Evolutionary conservation across 208 protist species (phyloP).

Genomic region (Trypanosoma cruzi): DNA sequence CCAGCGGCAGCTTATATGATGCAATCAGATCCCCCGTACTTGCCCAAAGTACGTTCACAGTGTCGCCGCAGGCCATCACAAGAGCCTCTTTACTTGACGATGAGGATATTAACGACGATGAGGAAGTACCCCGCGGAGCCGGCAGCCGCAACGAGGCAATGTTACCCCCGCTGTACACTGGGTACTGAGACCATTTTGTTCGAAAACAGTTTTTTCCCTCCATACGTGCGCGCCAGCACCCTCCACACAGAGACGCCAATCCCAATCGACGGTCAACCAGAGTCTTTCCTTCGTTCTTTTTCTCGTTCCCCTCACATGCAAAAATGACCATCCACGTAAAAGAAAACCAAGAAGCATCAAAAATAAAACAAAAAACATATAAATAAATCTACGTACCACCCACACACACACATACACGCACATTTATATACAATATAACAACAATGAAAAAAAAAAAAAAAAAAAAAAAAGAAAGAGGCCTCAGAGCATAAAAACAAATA

Average conservation of each 20-base stretch:
- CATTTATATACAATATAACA: too few relatives aligned
- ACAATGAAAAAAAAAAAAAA: not conserved
- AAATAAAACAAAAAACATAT: not conserved
- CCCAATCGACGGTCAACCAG: conserved; percentile 1
- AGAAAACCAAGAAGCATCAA: not conserved
- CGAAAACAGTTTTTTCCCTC: conserved; percentile 91
- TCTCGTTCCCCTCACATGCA: not conserved
- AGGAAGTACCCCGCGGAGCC: not conserved
- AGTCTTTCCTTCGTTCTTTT: not conserved
- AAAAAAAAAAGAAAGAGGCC: conserved; percentile 3
- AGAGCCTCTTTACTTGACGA: conserved; percentile 45
- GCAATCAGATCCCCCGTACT: conserved; percentile 58
- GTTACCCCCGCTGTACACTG: conserved; percentile 88
- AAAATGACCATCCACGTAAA: not conserved
- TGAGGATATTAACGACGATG: not conserved
- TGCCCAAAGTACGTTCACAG: conserved; percentile 73
- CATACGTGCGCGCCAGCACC: conserved; percentile 34
- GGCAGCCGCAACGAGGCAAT: conserved; percentile 66
- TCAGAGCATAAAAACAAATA: conserved; percentile 10
- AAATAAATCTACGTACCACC: too few relatives aligned
- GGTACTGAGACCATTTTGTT: conserved; percentile 76
- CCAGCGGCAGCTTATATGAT: conserved; percentile 75
- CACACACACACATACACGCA: not conserved
- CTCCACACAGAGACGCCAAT: not conserved
- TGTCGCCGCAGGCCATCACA: conserved; percentile 82